Percentiles rank a stretch among this genome's conserved stretches.
Evolutionary conservation across 1,139 yeast species (phyloP).

Genomic region (Lizanozyma gosingica): DNA sequence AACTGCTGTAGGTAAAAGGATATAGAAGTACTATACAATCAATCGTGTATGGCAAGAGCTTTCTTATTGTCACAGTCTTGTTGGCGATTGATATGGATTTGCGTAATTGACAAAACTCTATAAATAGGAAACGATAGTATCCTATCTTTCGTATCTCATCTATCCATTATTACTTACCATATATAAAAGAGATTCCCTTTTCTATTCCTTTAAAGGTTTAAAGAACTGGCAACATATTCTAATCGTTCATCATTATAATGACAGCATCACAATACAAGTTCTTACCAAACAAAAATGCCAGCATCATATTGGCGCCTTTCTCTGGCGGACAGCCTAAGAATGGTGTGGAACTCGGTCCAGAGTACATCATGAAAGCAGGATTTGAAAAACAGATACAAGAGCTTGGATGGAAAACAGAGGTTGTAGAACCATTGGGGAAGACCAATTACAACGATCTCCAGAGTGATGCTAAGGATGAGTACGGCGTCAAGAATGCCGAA

Average conservation of each 20-base stretch:
- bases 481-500: constrained; percentile 62
- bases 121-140: no score
- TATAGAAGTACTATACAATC: no score
- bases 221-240: no score
- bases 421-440: constrained; percentile 50
- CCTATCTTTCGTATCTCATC: no score
- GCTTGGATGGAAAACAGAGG: constrained; percentile 63
- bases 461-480: constrained; percentile 36
- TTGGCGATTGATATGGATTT: no score
- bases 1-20: no score
- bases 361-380: constrained; percentile 65
- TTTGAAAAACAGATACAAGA: constrained; percentile 50
- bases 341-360: constrained; percentile 95
- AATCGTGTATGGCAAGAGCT: no score
- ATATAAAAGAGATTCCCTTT: no score
- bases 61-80: no score
- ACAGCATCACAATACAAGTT: constrained; percentile 30
- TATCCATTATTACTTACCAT: no score
- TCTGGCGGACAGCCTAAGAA: constrained; percentile 95
- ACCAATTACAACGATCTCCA: constrained; percentile 34
- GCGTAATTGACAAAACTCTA: no score
- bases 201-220: no score
- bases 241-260: constrained; percentile 4
- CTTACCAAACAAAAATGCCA: constrained; percentile 44
- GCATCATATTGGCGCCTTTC: constrained; percentile 78